phyloP scores from a whole-genome alignment of 2,329 filamentous ascomycete genomes.

The Rasamsonia emersonii region DNA sequence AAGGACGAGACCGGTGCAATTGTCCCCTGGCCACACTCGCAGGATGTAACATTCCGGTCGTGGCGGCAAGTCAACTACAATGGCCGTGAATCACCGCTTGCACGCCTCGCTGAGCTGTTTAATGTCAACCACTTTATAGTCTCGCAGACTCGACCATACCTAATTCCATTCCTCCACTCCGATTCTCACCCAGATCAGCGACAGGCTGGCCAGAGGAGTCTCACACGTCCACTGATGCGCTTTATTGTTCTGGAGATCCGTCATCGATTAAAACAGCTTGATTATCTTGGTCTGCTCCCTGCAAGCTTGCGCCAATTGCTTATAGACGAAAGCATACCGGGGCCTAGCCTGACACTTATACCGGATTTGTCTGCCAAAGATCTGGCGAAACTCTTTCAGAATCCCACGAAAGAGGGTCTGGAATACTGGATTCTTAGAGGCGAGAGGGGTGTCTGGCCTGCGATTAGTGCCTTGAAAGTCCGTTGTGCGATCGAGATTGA shows the following conservation, averaged over 20 bases:
- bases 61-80: conserved; percentile 59
- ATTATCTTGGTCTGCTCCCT: conserved; percentile 66
- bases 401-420: conserved; percentile 64
- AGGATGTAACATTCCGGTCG: conserved; percentile 56
- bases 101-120: conserved; percentile 71
- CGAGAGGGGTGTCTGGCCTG: conserved; percentile 85
- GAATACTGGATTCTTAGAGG: conserved; percentile 80
- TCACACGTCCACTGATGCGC: conserved; percentile 49
- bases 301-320: conserved; percentile 63
- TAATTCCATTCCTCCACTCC: conserved; percentile 74
- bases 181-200: conserved; percentile 64
- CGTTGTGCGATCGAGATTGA: conserved; percentile 81
- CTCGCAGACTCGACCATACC: conserved; percentile 81
- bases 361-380: conserved; percentile 67
- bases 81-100: conserved; percentile 59
- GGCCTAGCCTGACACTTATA: conserved; percentile 69
- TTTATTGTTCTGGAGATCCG: conserved; percentile 69
- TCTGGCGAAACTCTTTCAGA: conserved; percentile 72
- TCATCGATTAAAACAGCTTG: conserved; percentile 72
- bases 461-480: conserved; percentile 70
- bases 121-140: conserved; percentile 95
- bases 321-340: conserved; percentile 73
- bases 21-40: conserved; percentile 59
- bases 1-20: conserved; percentile 67
- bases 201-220: conserved; percentile 50